These are phyloP conservation scores for Mycena floridula DNA, from an alignment of 768 basidiomycete genomes.

Conservation along the genomic window DNA sequence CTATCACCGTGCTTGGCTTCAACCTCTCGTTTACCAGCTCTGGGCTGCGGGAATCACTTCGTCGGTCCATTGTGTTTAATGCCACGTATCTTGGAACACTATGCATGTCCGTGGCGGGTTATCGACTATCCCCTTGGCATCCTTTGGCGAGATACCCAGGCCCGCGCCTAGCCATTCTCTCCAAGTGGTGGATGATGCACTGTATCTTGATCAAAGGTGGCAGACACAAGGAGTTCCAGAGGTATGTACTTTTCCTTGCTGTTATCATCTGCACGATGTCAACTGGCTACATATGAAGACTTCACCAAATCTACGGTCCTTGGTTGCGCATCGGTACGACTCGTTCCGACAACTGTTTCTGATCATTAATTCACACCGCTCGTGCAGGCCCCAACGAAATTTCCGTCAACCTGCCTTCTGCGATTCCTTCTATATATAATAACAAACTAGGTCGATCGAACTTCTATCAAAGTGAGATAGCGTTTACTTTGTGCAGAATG, in stretches of 20 bases:
- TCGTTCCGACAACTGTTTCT: background rate
- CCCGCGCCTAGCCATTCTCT: conserved; percentile 20
- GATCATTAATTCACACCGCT: background rate
- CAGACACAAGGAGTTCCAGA: conserved; percentile 10
- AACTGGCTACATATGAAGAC: conserved; percentile 11
- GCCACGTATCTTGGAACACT: background rate
- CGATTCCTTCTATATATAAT: conserved; percentile 20
- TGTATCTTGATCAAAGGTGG: conserved; percentile 11
- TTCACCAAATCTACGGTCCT: conserved; percentile 24
- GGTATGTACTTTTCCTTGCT: background rate
- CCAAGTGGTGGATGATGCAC: conserved; percentile 21
- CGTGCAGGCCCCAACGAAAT: conserved; percentile 30
- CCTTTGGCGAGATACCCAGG: conserved; percentile 13
- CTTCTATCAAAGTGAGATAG: conserved; percentile 11
- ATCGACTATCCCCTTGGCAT: background rate
- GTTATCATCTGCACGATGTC: background rate
- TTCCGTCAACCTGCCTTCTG: conserved; percentile 20
- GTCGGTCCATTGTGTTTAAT: background rate
- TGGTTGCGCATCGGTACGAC: conserved; percentile 25
- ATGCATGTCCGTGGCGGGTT: background rate
- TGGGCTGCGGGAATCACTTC: background rate
- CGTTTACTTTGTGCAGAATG: background rate
- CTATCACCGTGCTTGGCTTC: background rate
- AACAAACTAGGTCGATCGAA: conserved; percentile 23
- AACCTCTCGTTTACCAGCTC: background rate